Conservation (phyloP, 208 protist genomes). For the Histomonas meleagridis region DNA sequence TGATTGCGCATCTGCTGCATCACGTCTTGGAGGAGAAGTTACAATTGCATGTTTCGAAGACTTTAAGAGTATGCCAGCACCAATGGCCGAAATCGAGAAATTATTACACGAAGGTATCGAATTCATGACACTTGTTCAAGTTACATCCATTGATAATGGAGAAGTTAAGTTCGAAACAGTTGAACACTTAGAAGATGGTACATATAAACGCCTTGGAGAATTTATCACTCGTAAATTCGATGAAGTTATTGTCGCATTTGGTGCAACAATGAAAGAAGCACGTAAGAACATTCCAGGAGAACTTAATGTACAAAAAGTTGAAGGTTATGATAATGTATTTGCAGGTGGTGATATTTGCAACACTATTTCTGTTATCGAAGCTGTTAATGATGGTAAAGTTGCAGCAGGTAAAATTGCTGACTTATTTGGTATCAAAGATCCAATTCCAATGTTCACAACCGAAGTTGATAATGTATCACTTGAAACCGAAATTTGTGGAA, state of each 20-base stretch:
- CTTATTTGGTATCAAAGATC: slow-evolving; percentile 54
- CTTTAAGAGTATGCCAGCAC: slow-evolving; percentile 61
- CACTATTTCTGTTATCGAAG: slow-evolving; percentile 62
- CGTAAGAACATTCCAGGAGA: slow-evolving; percentile 36
- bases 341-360: slow-evolving; percentile 63
- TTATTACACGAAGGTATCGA: slow-evolving; percentile 60
- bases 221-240: slow-evolving; percentile 63
- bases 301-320: slow-evolving; percentile 52
- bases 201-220: slow-evolving; percentile 55
- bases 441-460: slow-evolving; percentile 63
- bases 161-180: slow-evolving; percentile 52
- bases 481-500: slow-evolving; percentile 53
- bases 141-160: neutral
- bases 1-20: slow-evolving; percentile 62
- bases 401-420: slow-evolving; percentile 66
- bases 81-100: slow-evolving; percentile 59
- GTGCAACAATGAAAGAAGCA: slow-evolving; percentile 46
- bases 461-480: slow-evolving; percentile 66
- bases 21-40: slow-evolving; percentile 63
- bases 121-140: slow-evolving; percentile 54
- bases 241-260: slow-evolving; percentile 67
- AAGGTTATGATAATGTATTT: slow-evolving; percentile 55
- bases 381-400: slow-evolving; percentile 69
- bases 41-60: slow-evolving; percentile 61
- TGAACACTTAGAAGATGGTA: slow-evolving; percentile 59